Base-by-base conservation (phyloP, 768 basidiomycete genomes). In the Hericium coralloides region DNA sequence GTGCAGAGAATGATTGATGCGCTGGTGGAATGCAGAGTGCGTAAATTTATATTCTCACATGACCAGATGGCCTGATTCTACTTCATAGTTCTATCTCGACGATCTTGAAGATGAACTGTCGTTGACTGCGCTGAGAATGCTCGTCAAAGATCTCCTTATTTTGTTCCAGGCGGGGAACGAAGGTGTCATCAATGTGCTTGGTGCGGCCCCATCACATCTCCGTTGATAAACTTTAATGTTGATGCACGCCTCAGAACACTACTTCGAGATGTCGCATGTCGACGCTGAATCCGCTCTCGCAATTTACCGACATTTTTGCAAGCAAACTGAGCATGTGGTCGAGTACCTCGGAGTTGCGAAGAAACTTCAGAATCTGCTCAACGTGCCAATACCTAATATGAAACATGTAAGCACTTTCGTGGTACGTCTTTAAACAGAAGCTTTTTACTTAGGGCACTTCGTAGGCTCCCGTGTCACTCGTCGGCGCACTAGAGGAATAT, bases 141-240 rank as follows among this genome's bases (percentile, higher is more conserved):
- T 98, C 26, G 90, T 97, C 63, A 98, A 98, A 67, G 97, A 99
- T 68, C 80, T 98, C 2, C 79, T 98, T 53, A 90, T 98, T 55
- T 76, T 98, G 17, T 98, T 98, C 68, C 94, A 97, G 67, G 93
- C 93, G 2, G 88, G 92, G 43, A 99, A 99, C 63, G 97, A 99
- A 67, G 97, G 95, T 41, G 92, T 88, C 17, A 85, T 87, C 65
- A 89, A 89, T 63, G 82, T 88, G 38, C 74, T 89, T 48, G 94
- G 84, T 80, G 72, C 72, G 70, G 68, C 10, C 67, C 70, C 67
- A 59, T 65, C 73, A 55, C 65, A 62, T 48, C 60, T 72, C 38
- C 70, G 14, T 68, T 71, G 58, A 14, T 15, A 14, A 75, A 43
- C 14, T 43, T 23, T 14, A 15, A 36, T 14, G 25, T 37, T 48